Conservation (phyloP, 1,139 yeast genomes). For the Yamadazyma dendronema region DNA sequence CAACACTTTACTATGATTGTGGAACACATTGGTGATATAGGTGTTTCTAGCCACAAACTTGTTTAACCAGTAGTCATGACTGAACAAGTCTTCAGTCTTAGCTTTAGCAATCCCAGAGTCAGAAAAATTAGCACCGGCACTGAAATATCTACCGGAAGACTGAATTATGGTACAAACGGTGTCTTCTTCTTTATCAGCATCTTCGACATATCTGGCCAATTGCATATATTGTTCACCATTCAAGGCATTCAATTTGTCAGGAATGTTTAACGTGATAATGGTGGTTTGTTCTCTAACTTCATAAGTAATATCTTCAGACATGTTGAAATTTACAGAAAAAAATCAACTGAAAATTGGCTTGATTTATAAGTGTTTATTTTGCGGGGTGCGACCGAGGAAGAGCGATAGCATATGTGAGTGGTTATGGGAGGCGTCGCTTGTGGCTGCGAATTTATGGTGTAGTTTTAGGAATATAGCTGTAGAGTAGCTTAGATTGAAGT, state of each 20-base stretch:
- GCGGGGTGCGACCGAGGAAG: conserved; percentile 13
- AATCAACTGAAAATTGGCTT: not conserved
- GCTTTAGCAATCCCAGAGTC: conserved; percentile 26
- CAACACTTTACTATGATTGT: conserved; percentile 69
- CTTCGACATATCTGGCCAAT: conserved; percentile 58
- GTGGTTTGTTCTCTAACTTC: conserved; percentile 56
- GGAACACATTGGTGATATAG: conserved; percentile 65
- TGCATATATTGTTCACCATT: conserved; percentile 63
- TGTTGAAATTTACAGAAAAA: conserved; percentile 1
- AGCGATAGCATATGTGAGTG: too few species aligned
- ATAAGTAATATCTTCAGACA: conserved; percentile 37
- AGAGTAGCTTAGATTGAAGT: too few species aligned
- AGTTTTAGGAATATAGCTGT: too few species aligned
- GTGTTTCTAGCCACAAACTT: conserved; percentile 69
- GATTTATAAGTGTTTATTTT: conserved; percentile 3
- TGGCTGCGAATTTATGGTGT: too few species aligned
- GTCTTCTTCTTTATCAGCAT: conserved; percentile 65
- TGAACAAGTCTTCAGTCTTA: conserved; percentile 28
- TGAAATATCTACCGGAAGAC: conserved; percentile 73
- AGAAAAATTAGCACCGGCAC: conserved; percentile 80
- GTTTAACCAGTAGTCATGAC: conserved; percentile 56
- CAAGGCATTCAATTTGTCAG: conserved; percentile 65
- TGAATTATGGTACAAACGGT: conserved; percentile 68
- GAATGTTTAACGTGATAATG: conserved; percentile 67
- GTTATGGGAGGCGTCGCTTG: too few species aligned